These are phyloP conservation scores for Amylostereum areolatum DNA, from an alignment of 1,284 basidiomycete species.

Conservation along the genomic window DNA sequence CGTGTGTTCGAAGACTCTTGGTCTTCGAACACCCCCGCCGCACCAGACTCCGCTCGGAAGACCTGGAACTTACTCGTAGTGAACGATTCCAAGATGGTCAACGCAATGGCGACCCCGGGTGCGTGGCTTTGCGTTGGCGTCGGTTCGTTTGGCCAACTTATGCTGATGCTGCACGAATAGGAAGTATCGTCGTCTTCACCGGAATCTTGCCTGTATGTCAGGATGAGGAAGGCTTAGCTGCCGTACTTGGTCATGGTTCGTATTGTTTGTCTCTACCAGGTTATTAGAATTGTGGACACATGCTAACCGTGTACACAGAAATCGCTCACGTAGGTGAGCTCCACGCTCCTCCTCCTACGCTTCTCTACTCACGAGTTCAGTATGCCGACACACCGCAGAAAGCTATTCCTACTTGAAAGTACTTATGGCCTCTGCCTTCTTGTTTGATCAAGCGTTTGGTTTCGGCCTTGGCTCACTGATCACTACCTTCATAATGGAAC, in stretches of 20 bases:
- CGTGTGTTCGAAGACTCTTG: slow-evolving; percentile 10
- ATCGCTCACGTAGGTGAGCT: slow-evolving; percentile 76
- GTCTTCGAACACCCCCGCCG: slow-evolving; percentile 19
- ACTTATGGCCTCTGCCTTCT: no score
- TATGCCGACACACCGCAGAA: slow-evolving; percentile 75
- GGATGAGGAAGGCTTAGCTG: slow-evolving; percentile 82
- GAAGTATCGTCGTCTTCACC: slow-evolving; percentile 84
- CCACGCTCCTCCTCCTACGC: slow-evolving; percentile 6
- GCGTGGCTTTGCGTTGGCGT: slow-evolving; percentile 9
- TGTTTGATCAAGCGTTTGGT: no score
- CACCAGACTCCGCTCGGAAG: slow-evolving; percentile 22
- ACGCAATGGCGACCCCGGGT: slow-evolving; percentile 81
- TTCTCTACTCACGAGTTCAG: slow-evolving; percentile 29
- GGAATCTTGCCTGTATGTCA: slow-evolving; percentile 80
- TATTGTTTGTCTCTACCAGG: slow-evolving; percentile 1
- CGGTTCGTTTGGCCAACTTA: slow-evolving; percentile 2
- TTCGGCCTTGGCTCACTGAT: slow-evolving; percentile 36
- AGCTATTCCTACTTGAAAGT: slow-evolving; percentile 57
- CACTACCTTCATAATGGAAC: slow-evolving; percentile 55
- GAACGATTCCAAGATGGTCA: slow-evolving; percentile 66
- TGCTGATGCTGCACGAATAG: no score
- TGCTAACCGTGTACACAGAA: slow-evolving; percentile 40
- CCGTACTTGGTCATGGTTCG: slow-evolving; percentile 82
- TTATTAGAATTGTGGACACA: neutral
- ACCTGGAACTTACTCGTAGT: slow-evolving; percentile 82